phyloP scores from a whole-genome alignment of 2,329 filamentous ascomycete species.

The Xylariaceae sp. region DNA sequence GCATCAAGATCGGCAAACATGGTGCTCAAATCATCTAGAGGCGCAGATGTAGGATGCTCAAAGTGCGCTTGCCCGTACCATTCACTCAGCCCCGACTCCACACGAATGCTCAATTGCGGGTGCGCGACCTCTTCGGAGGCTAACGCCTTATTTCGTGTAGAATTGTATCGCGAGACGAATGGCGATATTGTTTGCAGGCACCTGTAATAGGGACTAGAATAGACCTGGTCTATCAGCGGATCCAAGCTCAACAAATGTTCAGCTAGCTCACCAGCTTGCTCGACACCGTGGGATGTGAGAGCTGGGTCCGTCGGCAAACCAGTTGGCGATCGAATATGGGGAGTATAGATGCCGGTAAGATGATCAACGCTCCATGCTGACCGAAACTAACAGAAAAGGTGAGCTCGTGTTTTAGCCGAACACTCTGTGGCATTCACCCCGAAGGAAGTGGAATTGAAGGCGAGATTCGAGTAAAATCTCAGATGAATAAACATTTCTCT shows the following conservation, averaged over 20 bases:
- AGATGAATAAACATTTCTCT: neutral
- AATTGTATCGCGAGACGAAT: conserved; percentile 46
- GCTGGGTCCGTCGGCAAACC: conserved; percentile 83
- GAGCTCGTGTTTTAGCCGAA: conserved; percentile 18
- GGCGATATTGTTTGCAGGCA: conserved; percentile 80
- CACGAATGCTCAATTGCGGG: conserved; percentile 40
- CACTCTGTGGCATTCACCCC: neutral
- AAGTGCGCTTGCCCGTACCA: conserved; percentile 89
- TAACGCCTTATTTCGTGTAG: conserved; percentile 7
- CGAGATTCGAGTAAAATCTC: neutral
- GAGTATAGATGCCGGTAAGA: conserved; percentile 69
- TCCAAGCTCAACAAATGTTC: conserved; percentile 55
- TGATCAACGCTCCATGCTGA: conserved; percentile 84
- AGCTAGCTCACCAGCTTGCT: conserved; percentile 74
- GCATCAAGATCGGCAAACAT: conserved; percentile 62
- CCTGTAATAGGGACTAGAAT: conserved; percentile 80
- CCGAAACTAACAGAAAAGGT: conserved; percentile 62
- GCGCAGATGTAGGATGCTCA: conserved; percentile 73
- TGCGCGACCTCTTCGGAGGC: conserved; percentile 10
- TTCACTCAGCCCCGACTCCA: conserved; percentile 63
- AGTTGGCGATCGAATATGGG: conserved; percentile 72
- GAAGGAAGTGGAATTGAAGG: neutral
- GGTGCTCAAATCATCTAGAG: conserved; percentile 52
- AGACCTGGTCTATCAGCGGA: conserved; percentile 69
- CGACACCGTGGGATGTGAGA: conserved; percentile 78